These are phyloP conservation scores for Urtica urens DNA, from an alignment of 306 rosid genomes.

Conservation along the genomic window DNA sequence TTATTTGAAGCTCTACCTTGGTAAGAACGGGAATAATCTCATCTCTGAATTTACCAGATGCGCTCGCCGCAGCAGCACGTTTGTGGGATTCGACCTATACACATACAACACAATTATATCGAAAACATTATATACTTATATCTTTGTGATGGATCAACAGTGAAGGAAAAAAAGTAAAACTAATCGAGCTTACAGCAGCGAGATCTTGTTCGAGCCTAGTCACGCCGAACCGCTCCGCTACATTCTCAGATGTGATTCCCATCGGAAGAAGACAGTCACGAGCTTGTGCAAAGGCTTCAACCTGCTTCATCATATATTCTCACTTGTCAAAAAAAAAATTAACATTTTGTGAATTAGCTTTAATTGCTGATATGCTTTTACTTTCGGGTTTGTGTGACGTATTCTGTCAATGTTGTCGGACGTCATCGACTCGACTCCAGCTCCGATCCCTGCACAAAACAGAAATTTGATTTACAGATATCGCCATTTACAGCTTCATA, in stretches of 20 bases:
- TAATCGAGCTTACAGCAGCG: constrained; percentile 81
- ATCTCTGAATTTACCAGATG: constrained; percentile 78
- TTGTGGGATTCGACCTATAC: constrained; percentile 72
- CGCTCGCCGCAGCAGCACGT: constrained; percentile 78
- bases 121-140: not conserved
- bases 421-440: constrained; percentile 82
- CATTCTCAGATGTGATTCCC: constrained; percentile 92
- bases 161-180: not conserved
- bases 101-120: constrained; percentile 3
- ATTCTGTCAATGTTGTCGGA: constrained; percentile 21
- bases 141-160: not conserved
- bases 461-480: constrained; percentile 4
- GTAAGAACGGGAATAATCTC: constrained; percentile 81
- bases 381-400: constrained; percentile 46
- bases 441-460: constrained; percentile 58
- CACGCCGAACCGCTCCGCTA: constrained; percentile 64
- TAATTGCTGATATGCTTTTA: constrained; percentile 17
- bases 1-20: constrained; percentile 35
- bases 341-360: not conserved
- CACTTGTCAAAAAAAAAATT: not conserved
- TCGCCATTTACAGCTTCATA: not conserved
- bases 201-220: constrained; percentile 81
- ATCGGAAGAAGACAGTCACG: constrained; percentile 83
- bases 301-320: constrained; percentile 23
- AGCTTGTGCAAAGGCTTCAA: constrained; percentile 51